phyloP scores from a whole-genome alignment of 495 filamentous ascomycete genomes.

The Penicillium argentinense region DNA sequence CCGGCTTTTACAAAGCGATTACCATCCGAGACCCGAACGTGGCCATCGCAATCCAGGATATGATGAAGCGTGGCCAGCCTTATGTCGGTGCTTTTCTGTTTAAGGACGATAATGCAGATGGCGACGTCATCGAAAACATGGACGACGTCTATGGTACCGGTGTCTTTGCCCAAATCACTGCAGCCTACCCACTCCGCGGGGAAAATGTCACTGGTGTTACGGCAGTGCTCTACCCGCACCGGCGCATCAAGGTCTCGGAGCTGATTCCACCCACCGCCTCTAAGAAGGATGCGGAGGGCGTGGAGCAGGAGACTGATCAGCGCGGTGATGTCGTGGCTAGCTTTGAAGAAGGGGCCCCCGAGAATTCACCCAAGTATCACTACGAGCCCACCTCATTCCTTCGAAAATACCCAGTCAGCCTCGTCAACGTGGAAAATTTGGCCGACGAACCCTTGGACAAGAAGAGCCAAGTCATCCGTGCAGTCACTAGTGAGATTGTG shows the following conservation, averaged over 20 bases:
- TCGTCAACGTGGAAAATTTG: conserved; percentile 94
- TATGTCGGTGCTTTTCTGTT: conserved; percentile 97
- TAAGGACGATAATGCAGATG: conserved; percentile 91
- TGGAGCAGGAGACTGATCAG: conserved; percentile 65
- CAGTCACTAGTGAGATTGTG: conserved; percentile 94
- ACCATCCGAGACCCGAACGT: conserved; percentile 92
- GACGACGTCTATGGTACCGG: conserved; percentile 93
- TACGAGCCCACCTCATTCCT: conserved; percentile 93
- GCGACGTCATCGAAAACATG: conserved; percentile 82
- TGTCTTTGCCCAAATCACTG: conserved; percentile 97
- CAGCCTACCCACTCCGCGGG: conserved; percentile 82
- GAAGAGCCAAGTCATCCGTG: conserved; percentile 80
- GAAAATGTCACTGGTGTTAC: conserved; percentile 79
- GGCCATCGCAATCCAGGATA: conserved; percentile 85
- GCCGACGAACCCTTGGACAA: conserved; percentile 84
- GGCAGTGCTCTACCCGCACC: conserved; percentile 92
- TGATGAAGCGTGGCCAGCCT: conserved; percentile 96
- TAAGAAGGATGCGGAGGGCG: conserved; percentile 38
- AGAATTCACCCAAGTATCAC: conserved; percentile 49
- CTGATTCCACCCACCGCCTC: conserved; percentile 66
- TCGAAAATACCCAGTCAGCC: conserved; percentile 81
- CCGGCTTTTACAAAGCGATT: conserved; percentile 98
- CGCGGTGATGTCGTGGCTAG: conserved; percentile 94
- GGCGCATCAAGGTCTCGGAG: conserved; percentile 84
- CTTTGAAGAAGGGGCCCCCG: conserved; percentile 74